phyloP scores from a whole-genome alignment of 495 filamentous ascomycete genomes.

The Pseudoneurospora amorphoporcata region DNA sequence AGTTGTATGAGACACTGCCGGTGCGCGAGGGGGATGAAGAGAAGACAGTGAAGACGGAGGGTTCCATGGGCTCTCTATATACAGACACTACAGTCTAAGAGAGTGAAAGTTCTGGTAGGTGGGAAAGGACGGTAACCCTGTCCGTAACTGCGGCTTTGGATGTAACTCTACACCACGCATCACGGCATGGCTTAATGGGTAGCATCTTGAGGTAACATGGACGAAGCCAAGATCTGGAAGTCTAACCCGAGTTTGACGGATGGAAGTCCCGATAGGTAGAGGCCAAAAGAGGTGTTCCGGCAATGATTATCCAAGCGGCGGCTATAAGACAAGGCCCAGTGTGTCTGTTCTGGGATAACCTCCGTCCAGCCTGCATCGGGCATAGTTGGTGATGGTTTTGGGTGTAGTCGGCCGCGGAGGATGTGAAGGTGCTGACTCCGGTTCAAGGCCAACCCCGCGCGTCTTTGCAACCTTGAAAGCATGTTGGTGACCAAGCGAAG shows the following conservation, averaged over 20 bases:
- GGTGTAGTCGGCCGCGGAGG: background rate
- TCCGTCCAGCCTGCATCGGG: background rate
- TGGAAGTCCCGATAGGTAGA: background rate
- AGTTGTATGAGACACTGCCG: background rate
- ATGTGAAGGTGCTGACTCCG: background rate
- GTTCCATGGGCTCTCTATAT: conserved; percentile 4
- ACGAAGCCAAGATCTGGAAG: background rate
- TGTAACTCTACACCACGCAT: too few species aligned
- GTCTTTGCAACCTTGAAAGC: background rate
- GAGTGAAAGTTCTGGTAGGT: conserved; percentile 10
- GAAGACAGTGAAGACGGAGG: background rate
- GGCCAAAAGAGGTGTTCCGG: background rate
- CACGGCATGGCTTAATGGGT: background rate
- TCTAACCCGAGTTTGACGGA: background rate
- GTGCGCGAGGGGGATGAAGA: background rate
- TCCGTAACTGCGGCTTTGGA: conserved; percentile 17
- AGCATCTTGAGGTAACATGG: background rate
- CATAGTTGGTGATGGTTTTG: background rate
- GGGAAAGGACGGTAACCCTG: conserved; percentile 16
- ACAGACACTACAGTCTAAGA: background rate
- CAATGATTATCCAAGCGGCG: background rate
- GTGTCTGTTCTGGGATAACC: background rate
- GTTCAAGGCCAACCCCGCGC: background rate
- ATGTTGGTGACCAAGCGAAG: background rate
- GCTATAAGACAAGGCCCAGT: background rate